Evolutionary conservation across 805 yeast genomes (phyloP).

Genomic region (Candida maesae): DNA sequence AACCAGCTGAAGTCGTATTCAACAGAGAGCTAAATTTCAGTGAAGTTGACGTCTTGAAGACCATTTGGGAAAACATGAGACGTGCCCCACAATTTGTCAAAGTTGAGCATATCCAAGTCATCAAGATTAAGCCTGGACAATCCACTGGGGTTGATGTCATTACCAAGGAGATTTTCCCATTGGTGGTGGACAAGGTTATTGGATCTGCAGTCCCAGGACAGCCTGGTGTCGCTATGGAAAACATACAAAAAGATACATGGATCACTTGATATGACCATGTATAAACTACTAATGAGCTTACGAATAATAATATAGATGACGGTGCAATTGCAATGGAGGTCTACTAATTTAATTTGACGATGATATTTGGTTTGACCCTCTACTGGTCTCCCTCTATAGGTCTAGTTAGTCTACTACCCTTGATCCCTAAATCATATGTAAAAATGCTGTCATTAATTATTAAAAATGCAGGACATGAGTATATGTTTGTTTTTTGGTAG

Average conservation of each 20-base stretch:
- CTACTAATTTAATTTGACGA: too few species aligned
- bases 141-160: conserved; percentile 58
- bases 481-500: too few species aligned
- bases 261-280: too few species aligned
- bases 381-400: too few species aligned
- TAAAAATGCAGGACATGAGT: too few species aligned
- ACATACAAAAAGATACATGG: neutral
- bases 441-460: too few species aligned
- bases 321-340: too few species aligned
- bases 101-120: conserved; percentile 54
- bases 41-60: conserved; percentile 65
- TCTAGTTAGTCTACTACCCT: too few species aligned
- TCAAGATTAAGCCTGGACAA: conserved; percentile 59
- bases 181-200: conserved; percentile 55
- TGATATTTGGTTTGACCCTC: too few species aligned
- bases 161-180: conserved; percentile 41
- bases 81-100: conserved; percentile 59
- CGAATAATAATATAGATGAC: too few species aligned
- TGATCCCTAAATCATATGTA: too few species aligned
- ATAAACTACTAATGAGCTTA: too few species aligned
- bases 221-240: conserved; percentile 51
- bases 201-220: conserved; percentile 89
- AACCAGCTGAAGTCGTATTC: conserved; percentile 74
- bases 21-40: conserved; percentile 83
- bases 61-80: conserved; percentile 51